Evolutionary conservation across 2,329 filamentous ascomycete genomes (phyloP), one percentile per base, ranked within the genome.

Genomic region (Ascochyta fabae): DNA sequence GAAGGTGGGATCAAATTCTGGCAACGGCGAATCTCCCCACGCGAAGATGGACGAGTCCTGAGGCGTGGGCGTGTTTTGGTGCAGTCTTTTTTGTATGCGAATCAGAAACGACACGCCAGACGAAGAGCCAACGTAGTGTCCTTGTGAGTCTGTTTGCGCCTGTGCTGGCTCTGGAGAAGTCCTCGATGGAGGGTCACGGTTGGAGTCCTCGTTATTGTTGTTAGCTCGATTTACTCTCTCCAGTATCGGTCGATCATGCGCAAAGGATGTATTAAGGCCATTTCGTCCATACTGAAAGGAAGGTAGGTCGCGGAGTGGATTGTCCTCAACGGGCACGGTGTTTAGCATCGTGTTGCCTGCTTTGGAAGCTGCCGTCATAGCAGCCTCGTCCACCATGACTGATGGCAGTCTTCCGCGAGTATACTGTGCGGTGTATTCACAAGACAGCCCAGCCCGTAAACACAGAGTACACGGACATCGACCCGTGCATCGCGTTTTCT

Each of bases 371-470:
- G 65, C 42, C 8, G 65, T 50, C 57, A 71, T 58, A 15, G 68
- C 69, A 35, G 65, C 58, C 41, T 74, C 69, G 51, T 73, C 69
- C 16, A 75, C 65, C 50, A 75, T 62, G 34, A 80, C 70, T 27
- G 76, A 73, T 7, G 80, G 79, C 31, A 79, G 55, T 58, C 79
- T 71, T 4, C 80, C 80, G 57, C 82, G 71, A 16, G 77, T 79
- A 60, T 84, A 84, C 0, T 76, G 74, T 19, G 81, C 80, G 23
- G 79, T 78, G 60, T 81, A 84, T 16, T 80, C 79, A 67, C 82
- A 84, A 12, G 68, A 64, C 6, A 74, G 57, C 10, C 68, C 70
- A 10, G 68, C 59, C 50, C 66, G 61, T 29, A 72, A 53, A 56
- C 73, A 76, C 15, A 73, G 53, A 4, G 67, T 55, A 54, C 73